A percentile compares a stretch with the other conserved stretches of the same genome.
phyloP scores from a whole-genome alignment of 1,284 basidiomycete species.

The Apiotrichum veenhuisii region DNA sequence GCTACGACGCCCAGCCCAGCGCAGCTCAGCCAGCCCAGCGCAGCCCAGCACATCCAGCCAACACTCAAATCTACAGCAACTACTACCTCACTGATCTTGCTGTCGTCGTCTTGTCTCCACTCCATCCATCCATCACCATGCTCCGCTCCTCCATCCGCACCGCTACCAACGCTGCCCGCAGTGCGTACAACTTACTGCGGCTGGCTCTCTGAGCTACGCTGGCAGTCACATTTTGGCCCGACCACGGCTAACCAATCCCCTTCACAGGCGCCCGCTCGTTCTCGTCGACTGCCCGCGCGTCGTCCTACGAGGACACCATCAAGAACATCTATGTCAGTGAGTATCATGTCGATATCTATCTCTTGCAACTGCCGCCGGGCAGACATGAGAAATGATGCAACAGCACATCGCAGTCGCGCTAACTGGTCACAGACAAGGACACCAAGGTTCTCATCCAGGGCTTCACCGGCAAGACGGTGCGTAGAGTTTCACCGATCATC shows the following conservation, averaged over 20 bases:
- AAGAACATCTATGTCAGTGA: conserved; percentile 77
- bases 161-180: conserved; percentile 27
- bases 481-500: conserved; percentile 36
- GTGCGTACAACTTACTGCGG: conserved; percentile 18
- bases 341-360: conserved; percentile 10
- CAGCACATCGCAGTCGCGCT: conserved; percentile 25
- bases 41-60: no score
- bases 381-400: not conserved
- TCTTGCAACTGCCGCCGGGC: conserved; percentile 1
- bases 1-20: no score
- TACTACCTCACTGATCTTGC: no score
- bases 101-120: conserved; percentile 4
- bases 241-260: not conserved
- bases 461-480: conserved; percentile 93
- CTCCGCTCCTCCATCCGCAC: conserved; percentile 27
- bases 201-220: not conserved
- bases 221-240: not conserved
- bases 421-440: conserved; percentile 63
- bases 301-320: conserved; percentile 82
- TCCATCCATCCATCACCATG: conserved; percentile 10
- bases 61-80: no score
- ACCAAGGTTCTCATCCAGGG: conserved; percentile 92
- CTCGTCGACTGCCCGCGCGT: conserved; percentile 65
- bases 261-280: conserved; percentile 54
- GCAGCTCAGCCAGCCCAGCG: no score